Evolutionary conservation across 352 stramenopile species (phyloP).

Genomic region (Aphanomyces stellatus): DNA sequence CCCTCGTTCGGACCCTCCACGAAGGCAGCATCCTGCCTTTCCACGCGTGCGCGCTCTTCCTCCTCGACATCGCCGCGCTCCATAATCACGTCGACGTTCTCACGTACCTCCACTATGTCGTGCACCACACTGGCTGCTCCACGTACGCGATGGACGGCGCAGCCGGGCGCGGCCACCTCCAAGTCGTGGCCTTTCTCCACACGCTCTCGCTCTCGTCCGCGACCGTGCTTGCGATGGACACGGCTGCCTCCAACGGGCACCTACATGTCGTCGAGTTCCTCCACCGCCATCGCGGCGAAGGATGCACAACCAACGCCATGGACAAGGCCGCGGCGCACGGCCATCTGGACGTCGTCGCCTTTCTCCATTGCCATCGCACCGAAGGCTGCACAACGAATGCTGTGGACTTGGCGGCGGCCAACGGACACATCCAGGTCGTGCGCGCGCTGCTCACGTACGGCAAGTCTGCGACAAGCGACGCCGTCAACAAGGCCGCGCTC

Average conservation of each 20-base stretch:
- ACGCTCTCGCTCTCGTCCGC: neutral
- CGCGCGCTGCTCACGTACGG: neutral
- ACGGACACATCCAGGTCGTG: neutral
- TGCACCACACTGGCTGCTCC: constrained; percentile 21
- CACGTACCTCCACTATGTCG: constrained; percentile 26
- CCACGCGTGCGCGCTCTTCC: neutral
- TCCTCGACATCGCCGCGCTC: constrained; percentile 30
- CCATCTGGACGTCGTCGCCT: constrained; percentile 20
- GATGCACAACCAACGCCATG: neutral
- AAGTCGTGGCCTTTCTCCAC: neutral
- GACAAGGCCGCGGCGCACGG: constrained; percentile 15
- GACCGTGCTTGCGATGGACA: neutral
- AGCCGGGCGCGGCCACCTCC: neutral
- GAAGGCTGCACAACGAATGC: neutral
- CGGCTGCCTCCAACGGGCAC: neutral
- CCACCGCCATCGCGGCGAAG: neutral
- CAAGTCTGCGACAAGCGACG: neutral
- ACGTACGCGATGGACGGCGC: constrained; percentile 8
- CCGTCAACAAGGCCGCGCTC: constrained; percentile 23
- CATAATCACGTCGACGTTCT: constrained; percentile 28
- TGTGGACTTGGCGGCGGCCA: neutral
- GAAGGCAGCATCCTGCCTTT: neutral
- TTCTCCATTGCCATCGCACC: constrained; percentile 2
- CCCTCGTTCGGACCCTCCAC: neutral
- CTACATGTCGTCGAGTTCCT: neutral